Base-by-base conservation (phyloP, 2,329 filamentous ascomycete genomes). In the Colletotrichum truncatum region DNA sequence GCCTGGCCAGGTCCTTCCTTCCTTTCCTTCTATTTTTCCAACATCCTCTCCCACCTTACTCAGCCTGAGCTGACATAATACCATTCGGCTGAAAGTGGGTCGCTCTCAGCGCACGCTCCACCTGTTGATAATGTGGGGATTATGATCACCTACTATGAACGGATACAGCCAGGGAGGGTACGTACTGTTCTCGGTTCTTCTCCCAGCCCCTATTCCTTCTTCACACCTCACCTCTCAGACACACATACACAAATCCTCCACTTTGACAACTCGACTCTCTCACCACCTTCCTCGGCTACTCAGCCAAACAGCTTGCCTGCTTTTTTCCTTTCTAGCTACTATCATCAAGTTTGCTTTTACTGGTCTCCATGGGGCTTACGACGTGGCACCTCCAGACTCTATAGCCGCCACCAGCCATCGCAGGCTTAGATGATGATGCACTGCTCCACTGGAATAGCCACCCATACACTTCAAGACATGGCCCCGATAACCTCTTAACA, bases 51-150 rank as follows among this genome's bases (percentile, higher is more conserved):
- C 11, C 34, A n/a, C 36, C 38, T 45, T 55, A 43, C 52, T 55
- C 52, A 55, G 38, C 38, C 34, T 3, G 11, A 14, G 52, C 54
- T 48, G 30, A 46, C 28, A 46, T 57, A 36, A 57, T 46, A 36
- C 14, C 25, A 28, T 18, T 48, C 41, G 32, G 54, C 38, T 57
- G 54, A 30, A 36, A 49, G 16, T 30, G 43, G 14, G 45, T 4
- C 38, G 12, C 6, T 45, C 26, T 55, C 26, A 11, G 26, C 12
- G 54, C 54, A 57, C 54, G 41, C 30, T 48, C 54, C 54, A 21
- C 32, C 43, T n/a, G 41, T 32, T 41, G 54, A 57, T 48, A 26
- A 25, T 57, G 54, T 46, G 54, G 54, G 54, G 38, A 57, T 57
- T 57, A 36, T 61, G 57, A 61, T 54, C 46, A 43, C 23, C 55